A percentile compares a stretch with the other conserved stretches of the same genome.
phyloP scores from a whole-genome alignment of 2,329 filamentous ascomycete genomes.

The Seiridium cupressi region DNA sequence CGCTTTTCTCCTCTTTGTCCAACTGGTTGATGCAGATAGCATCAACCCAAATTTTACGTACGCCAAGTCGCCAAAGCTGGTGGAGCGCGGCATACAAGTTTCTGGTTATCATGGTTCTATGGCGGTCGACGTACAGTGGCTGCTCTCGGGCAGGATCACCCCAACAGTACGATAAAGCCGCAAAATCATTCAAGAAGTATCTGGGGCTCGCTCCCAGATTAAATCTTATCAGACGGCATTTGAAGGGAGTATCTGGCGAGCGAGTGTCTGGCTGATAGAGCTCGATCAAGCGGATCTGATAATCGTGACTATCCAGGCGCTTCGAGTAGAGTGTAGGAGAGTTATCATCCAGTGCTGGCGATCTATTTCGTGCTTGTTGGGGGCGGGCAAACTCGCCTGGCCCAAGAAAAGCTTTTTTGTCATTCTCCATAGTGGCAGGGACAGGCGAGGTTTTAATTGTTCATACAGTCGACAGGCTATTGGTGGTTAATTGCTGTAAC shows the following conservation, averaged over 20 bases:
- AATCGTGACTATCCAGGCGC: background rate
- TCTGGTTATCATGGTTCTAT: background rate
- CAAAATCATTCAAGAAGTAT: background rate
- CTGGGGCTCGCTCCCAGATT: background rate
- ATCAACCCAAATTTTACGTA: background rate
- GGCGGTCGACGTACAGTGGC: background rate
- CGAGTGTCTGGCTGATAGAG: background rate
- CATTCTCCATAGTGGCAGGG: too few relatives aligned
- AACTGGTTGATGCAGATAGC: background rate
- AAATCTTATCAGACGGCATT: background rate
- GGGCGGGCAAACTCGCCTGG: too few relatives aligned
- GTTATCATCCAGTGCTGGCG: background rate
- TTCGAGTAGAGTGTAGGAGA: background rate
- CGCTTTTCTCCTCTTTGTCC: background rate
- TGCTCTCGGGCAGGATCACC: too few relatives aligned
- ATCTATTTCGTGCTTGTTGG: background rate
- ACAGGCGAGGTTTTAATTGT: too few relatives aligned
- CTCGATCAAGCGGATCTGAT: background rate
- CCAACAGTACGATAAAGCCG: too few relatives aligned
- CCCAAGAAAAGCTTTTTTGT: too few relatives aligned
- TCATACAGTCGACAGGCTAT: too few relatives aligned
- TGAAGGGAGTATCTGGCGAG: background rate
- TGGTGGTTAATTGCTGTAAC: too few relatives aligned
- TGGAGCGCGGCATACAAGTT: background rate
- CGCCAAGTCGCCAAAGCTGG: background rate